Base-by-base conservation (phyloP, 2,329 filamentous ascomycete genomes). In the Zalaria obscura region DNA sequence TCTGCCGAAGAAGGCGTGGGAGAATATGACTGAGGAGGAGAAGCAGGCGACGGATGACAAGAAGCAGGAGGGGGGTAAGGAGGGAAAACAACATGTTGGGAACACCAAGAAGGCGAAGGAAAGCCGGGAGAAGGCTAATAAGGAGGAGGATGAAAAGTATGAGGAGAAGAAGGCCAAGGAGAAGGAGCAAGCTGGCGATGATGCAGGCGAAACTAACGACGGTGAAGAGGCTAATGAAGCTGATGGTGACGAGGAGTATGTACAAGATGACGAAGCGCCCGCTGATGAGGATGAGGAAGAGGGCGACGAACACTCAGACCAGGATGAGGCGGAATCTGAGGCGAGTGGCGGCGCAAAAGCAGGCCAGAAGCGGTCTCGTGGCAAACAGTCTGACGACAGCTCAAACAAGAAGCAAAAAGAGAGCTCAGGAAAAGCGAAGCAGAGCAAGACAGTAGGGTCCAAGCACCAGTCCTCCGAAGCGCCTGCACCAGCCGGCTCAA, bases 1-100 rank as follows among this genome's bases (percentile, higher is more conserved):
- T 48, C 44, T 67, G 36, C 64, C 67, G 1, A 68, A 67, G 51
- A 62, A 66, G 45, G 66, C 65, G 1, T 69, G 65, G 67, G 64
- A 69, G 50, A 50, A 64, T 38, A 64, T 69, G 65, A 60, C 48
- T 35, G 64, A 68, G 34, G 46, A 59, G 25, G 64, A 67, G 50
- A 68, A 67, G 45, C 47, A 65, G 42, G 56, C 58, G 45, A 67
- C 64, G 5, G 61, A 65, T 27, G 41, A 58, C 44, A 63, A 53
- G 50, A 63, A 62, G 50, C 47, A 54, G 41, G 47, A 55, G 39
- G 61, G 49, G 29, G 54, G 58, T 41, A 62, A 62, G 46, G 45
- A 65, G 40, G 64, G 65, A 7, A 63, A 63, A 47, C 65, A 67
- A 44, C 58, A 59, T 52, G 65, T 68, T 27, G 52, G 47, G 1